Base-by-base conservation (phyloP, 306 rosid species). In the Rosa rugosa region DNA sequence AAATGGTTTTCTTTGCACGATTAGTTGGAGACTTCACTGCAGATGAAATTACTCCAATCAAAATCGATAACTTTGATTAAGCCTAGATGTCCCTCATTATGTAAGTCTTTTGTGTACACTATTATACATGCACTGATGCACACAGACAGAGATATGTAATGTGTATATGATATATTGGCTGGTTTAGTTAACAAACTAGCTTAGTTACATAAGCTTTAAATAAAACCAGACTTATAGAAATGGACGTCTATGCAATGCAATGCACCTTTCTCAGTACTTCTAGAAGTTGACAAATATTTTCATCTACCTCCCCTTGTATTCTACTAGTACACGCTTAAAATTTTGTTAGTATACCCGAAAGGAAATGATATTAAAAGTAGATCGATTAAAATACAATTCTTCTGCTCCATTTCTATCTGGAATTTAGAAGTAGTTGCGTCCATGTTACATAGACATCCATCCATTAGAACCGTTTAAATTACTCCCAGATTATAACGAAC, bases 1-100 rank as follows among this genome's bases (percentile, higher is more conserved):
- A 90, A 95, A 93, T 95, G 99, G 92, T 95, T 64, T 95, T 95
- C 96, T 95, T 93, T 64, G 99, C 99, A 46, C 87, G 96, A 45
- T 51, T 89, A 77, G 89, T 95, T 68, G 99, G 99, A 54, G 80
- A 59, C 83, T 95, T 95, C 75, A 45, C 90, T 75, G 98, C 96
- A 5, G 99, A 93, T 47, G 84, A 88, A 11, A 91, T 95, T 51
- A 85, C 81, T 50, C 97, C 99, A 17, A 82, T 95, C 89, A 88
- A 87, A 88, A 86, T 95, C 20, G 91, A 93, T 68, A 95, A 92
- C 84, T 88, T 87, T 4, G 91, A 90, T 59, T 62, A 27, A 81
- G 80, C 77, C 66, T 71, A 6, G 20, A 78, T 79, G 87, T 83
- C 65, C 38, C 54, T 77, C 16, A 36, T 51, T 63, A 65, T 4